phyloP scores from a whole-genome alignment of 2,329 filamentous ascomycete genomes.

The Sclerotinia nivalis region DNA sequence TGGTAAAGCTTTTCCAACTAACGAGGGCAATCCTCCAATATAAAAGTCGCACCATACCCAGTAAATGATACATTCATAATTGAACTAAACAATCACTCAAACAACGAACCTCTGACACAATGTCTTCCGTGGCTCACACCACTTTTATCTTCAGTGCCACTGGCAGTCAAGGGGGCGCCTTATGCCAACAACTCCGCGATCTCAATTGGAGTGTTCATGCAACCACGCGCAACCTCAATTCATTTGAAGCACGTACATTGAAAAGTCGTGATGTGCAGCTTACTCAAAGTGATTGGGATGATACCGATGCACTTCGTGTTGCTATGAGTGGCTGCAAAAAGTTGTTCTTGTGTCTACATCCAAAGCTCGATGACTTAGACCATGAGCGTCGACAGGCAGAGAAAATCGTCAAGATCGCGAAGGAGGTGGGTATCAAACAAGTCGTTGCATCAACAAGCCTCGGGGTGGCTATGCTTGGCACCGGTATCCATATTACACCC shows the following conservation, averaged over 20 bases:
- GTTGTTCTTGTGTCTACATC: neutral
- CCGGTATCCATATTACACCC: neutral
- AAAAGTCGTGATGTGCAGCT: neutral
- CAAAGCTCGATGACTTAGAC: neutral
- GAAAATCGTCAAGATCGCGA: neutral
- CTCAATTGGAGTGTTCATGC: neutral
- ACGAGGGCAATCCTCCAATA: neutral
- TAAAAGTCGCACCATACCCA: neutral
- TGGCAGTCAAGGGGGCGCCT: neutral
- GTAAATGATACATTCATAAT: neutral
- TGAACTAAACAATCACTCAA: neutral
- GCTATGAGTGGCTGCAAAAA: neutral
- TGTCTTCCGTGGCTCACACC: neutral
- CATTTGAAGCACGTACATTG: neutral
- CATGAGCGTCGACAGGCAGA: neutral
- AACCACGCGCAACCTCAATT: neutral
- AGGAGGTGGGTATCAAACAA: neutral
- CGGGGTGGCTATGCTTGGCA: neutral
- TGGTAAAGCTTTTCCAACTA: neutral
- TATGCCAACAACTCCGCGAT: neutral
- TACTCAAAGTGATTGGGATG: neutral
- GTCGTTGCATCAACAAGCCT: neutral
- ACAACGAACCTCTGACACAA: neutral
- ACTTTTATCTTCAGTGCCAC: conserved; percentile 3
- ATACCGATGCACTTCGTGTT: neutral